These are phyloP conservation scores for Kwoniella shivajii DNA, from an alignment of 1,284 basidiomycete species.

Conservation along the genomic window DNA sequence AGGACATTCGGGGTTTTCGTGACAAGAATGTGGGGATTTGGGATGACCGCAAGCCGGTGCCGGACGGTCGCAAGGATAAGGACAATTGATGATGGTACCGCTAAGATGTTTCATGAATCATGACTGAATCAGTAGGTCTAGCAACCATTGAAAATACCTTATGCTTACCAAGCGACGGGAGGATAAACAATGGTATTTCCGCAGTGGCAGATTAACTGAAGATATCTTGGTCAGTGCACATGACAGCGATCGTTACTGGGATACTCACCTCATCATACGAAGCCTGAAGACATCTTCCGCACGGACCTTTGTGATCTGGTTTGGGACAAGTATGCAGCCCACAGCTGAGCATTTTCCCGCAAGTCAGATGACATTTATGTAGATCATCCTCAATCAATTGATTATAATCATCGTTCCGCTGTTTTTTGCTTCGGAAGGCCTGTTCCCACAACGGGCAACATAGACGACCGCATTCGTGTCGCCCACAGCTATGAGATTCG, in stretches of 20 bases:
- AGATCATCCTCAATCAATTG: conserved; percentile 59
- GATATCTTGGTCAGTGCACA: conserved; percentile 7
- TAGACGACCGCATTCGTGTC: conserved; percentile 75
- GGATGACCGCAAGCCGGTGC: conserved; percentile 78
- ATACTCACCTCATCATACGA: conserved; percentile 79
- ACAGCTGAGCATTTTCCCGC: conserved; percentile 70
- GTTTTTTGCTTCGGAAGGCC: conserved; percentile 58
- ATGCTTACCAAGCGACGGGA: conserved; percentile 65
- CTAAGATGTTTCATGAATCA: conserved; percentile 4
- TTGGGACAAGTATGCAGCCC: conserved; percentile 74
- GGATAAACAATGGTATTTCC: conserved; percentile 70
- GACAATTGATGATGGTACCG: conserved; percentile 65
- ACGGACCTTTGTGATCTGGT: conserved; percentile 76
- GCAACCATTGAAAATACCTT: background rate
- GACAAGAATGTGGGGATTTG: conserved; percentile 73
- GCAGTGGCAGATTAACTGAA: conserved; percentile 74
- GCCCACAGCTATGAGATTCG: conserved; percentile 61
- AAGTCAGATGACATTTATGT: conserved; percentile 77
- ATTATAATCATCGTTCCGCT: conserved; percentile 17
- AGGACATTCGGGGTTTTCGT: conserved; percentile 71
- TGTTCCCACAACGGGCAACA: conserved; percentile 82
- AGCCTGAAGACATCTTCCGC: conserved; percentile 77
- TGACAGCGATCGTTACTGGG: background rate
- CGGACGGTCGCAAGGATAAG: conserved; percentile 73
- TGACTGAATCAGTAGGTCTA: background rate